A percentile compares a stretch with the other conserved stretches of the same genome.
These are phyloP conservation scores for Talaromyces sp. DNA, from an alignment of 2,329 filamentous ascomycete genomes.

Conservation along the genomic window DNA sequence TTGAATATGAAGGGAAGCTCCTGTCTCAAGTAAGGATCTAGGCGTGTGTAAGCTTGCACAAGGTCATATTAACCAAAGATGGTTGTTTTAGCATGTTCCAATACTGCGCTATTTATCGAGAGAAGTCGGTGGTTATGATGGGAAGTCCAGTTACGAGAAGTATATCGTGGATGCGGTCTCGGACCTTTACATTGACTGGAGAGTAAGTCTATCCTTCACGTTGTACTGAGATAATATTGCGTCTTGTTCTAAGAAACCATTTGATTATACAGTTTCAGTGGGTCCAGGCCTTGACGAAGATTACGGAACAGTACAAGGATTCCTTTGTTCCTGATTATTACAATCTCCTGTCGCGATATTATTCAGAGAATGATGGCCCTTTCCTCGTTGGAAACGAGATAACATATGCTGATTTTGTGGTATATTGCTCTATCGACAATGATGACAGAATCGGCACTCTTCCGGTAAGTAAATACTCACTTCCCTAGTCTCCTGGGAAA, in stretches of 20 bases:
- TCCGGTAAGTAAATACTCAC: constrained; percentile 19
- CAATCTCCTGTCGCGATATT: constrained; percentile 23
- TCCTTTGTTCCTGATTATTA: constrained; percentile 25
- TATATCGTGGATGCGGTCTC: constrained; percentile 32
- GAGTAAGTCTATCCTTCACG: constrained; percentile 21
- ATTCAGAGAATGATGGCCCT: constrained; percentile 25
- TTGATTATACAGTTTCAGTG: constrained; percentile 15
- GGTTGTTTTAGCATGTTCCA: constrained; percentile 19
- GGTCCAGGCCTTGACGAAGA: constrained; percentile 21
- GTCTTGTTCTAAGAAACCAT: not conserved
- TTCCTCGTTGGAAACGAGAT: constrained; percentile 33
- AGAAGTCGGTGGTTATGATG: constrained; percentile 32
- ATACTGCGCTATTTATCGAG: constrained; percentile 34
- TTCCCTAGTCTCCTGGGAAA: not conserved
- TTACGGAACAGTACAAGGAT: constrained; percentile 28
- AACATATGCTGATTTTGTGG: constrained; percentile 35
- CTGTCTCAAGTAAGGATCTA: constrained; percentile 17
- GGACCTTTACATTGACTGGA: constrained; percentile 38
- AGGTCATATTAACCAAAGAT: not conserved
- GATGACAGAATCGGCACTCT: constrained; percentile 28
- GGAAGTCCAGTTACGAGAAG: constrained; percentile 32
- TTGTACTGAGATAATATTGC: not conserved
- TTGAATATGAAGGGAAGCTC: constrained; percentile 31
- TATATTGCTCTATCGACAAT: constrained; percentile 37
- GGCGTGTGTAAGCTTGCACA: not conserved